phyloP scores from a whole-genome alignment of 495 filamentous ascomycete species.

The Clohesyomyces aquaticus region DNA sequence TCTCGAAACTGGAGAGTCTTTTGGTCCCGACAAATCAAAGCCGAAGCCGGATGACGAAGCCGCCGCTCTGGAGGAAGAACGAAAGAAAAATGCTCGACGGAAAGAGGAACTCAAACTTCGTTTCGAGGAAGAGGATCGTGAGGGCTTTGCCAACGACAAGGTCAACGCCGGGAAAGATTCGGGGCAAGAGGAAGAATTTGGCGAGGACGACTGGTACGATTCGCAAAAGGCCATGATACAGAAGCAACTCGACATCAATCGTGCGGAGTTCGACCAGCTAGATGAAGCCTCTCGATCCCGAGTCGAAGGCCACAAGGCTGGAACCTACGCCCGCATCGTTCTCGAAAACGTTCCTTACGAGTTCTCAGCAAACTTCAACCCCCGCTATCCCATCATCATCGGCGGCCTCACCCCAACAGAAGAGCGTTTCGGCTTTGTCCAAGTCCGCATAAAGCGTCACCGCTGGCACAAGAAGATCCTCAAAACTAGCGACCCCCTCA shows the following conservation, averaged over 20 bases:
- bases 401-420: slow-evolving; percentile 90
- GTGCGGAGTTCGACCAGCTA: slow-evolving; percentile 81
- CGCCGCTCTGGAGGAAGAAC: slow-evolving; percentile 73
- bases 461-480: slow-evolving; percentile 99
- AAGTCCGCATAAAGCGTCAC: slow-evolving; percentile 93
- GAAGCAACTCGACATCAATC: slow-evolving; percentile 94
- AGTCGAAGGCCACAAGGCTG: slow-evolving; percentile 90
- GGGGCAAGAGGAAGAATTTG: slow-evolving; percentile 73
- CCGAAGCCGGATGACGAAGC: slow-evolving; percentile 46
- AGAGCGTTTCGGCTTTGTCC: slow-evolving; percentile 92
- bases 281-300: slow-evolving; percentile 77
- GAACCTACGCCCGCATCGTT: slow-evolving; percentile 88
- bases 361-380: slow-evolving; percentile 85
- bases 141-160: slow-evolving; percentile 87
- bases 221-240: slow-evolving; percentile 91
- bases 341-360: slow-evolving; percentile 87
- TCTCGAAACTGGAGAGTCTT: slow-evolving; percentile 73
- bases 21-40: slow-evolving; percentile 53
- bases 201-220: slow-evolving; percentile 98
- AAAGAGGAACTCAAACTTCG: slow-evolving; percentile 94
- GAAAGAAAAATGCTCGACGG: slow-evolving; percentile 83
- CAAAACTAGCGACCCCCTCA: slow-evolving; percentile 95
- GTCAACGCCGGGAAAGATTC: slow-evolving; percentile 67
- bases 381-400: slow-evolving; percentile 82
- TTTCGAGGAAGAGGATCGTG: slow-evolving; percentile 95